A percentile compares a stretch with the other conserved stretches of the same genome.
Conservation (phyloP, 495 filamentous ascomycete genomes). For the Lasiosphaeria hispida region DNA sequence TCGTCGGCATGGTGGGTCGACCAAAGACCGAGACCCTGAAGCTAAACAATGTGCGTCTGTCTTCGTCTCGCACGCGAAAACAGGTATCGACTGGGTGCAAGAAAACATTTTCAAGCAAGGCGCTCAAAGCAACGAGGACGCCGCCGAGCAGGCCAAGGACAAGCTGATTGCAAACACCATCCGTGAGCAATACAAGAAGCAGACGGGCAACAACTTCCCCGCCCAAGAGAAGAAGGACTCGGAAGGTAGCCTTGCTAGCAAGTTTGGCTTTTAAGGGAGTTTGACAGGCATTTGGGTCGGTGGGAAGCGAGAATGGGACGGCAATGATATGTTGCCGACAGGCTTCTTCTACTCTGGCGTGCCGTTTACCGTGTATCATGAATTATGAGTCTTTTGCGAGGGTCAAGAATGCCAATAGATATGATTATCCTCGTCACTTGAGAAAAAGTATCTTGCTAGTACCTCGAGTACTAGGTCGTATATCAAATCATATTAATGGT, state of each 20-base stretch:
- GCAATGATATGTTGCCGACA: not conserved
- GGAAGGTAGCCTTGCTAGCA: not conserved
- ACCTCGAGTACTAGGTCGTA: no score
- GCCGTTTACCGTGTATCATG: no score
- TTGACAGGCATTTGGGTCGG: no score
- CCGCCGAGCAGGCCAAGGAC: slow-evolving; percentile 72
- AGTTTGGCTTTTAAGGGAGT: slow-evolving; percentile 1
- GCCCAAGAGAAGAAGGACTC: slow-evolving; percentile 57
- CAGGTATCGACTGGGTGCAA: slow-evolving; percentile 67
- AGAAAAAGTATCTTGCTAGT: not conserved
- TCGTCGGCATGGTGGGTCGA: slow-evolving; percentile 9
- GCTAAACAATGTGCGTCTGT: not conserved
- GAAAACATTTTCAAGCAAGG: slow-evolving; percentile 64
- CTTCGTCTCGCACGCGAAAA: slow-evolving; percentile 15
- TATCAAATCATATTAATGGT: no score
- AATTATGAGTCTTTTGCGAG: no score
- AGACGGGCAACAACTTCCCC: slow-evolving; percentile 60
- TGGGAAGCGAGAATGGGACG: no score
- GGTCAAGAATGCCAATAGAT: no score
- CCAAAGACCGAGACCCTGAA: not conserved
- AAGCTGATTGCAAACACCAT: slow-evolving; percentile 64
- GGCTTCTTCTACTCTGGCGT: no score
- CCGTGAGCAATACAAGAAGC: slow-evolving; percentile 59
- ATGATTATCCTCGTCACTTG: no score
- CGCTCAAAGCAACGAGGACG: slow-evolving; percentile 66